Percentiles rank a stretch among this genome's conserved stretches.
These are phyloP conservation scores for Boletus sp. DNA, from an alignment of 768 basidiomycete species.

Conservation along the genomic window DNA sequence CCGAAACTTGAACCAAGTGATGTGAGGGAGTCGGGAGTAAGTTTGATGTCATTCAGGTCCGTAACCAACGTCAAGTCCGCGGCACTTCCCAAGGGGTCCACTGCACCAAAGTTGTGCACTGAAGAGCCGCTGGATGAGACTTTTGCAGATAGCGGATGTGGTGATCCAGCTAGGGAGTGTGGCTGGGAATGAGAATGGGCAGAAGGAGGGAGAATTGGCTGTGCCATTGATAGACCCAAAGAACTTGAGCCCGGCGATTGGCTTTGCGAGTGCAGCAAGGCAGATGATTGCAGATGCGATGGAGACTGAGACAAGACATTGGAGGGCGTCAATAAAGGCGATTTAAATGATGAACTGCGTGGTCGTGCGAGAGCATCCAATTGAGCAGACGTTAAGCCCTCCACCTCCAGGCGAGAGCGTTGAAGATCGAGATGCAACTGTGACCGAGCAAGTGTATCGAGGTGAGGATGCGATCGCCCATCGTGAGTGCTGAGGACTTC, in stretches of 20 bases:
- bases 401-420: slow-evolving; percentile 27
- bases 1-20: slow-evolving; percentile 28
- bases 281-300: slow-evolving; percentile 15
- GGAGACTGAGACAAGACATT: slow-evolving; percentile 19
- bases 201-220: slow-evolving; percentile 21
- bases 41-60: slow-evolving; percentile 24
- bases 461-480: slow-evolving; percentile 16
- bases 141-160: slow-evolving; percentile 23
- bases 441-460: slow-evolving; percentile 25
- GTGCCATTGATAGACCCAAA: slow-evolving; percentile 17
- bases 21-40: slow-evolving; percentile 25
- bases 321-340: slow-evolving; percentile 21
- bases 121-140: slow-evolving; percentile 24
- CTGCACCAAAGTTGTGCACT: slow-evolving; percentile 12
- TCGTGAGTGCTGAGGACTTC: slow-evolving; percentile 28
- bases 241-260: slow-evolving; percentile 17
- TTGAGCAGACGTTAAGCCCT: slow-evolving; percentile 25
- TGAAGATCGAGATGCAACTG: slow-evolving; percentile 26
- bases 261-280: slow-evolving; percentile 18
- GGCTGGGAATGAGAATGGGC: slow-evolving; percentile 26
- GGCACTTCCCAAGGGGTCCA: slow-evolving; percentile 8
- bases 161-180: slow-evolving; percentile 32
- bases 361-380: slow-evolving; percentile 28
- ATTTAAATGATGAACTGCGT: slow-evolving; percentile 25
- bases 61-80: slow-evolving; percentile 26